Evolutionary conservation across 345 rosid species (phyloP).

Genomic region (Rhodomyrtus tomentosa): DNA sequence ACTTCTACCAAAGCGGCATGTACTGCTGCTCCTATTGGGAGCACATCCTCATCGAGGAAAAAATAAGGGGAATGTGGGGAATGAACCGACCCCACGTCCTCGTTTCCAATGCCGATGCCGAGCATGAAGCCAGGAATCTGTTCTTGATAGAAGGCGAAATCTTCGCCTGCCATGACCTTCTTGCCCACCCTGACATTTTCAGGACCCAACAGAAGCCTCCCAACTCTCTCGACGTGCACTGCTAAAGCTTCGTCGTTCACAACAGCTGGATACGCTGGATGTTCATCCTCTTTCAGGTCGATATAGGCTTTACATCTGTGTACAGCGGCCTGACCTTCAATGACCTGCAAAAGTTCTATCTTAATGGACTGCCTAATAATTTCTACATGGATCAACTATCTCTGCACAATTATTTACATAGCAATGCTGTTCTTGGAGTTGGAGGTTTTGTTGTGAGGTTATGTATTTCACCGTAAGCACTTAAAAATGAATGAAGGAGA

Average conservation of each 20-base stretch:
- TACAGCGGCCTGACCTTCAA: conserved; percentile 52
- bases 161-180: conserved; percentile 74
- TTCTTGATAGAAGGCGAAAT: conserved; percentile 75
- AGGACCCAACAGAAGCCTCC: conserved; percentile 43
- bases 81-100: conserved; percentile 55
- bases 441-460: not conserved
- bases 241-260: conserved; percentile 52
- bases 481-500: not conserved
- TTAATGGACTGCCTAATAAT: not conserved
- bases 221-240: conserved; percentile 34
- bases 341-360: conserved; percentile 32
- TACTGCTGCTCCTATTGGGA: conserved; percentile 73
- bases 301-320: conserved; percentile 53
- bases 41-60: conserved; percentile 68
- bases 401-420: not conserved
- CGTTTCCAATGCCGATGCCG: conserved; percentile 54
- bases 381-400: not conserved
- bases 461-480: not conserved
- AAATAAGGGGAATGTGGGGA: conserved; percentile 65
- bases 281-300: conserved; percentile 27
- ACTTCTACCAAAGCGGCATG: conserved; percentile 55
- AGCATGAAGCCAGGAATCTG: conserved; percentile 61
- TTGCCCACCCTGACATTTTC: conserved; percentile 28
- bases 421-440: not conserved
- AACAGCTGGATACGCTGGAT: conserved; percentile 53